Evolutionary conservation across 371 early-diverging fungal species (phyloP).

Genomic region (Saksenaea oblongispora): DNA sequence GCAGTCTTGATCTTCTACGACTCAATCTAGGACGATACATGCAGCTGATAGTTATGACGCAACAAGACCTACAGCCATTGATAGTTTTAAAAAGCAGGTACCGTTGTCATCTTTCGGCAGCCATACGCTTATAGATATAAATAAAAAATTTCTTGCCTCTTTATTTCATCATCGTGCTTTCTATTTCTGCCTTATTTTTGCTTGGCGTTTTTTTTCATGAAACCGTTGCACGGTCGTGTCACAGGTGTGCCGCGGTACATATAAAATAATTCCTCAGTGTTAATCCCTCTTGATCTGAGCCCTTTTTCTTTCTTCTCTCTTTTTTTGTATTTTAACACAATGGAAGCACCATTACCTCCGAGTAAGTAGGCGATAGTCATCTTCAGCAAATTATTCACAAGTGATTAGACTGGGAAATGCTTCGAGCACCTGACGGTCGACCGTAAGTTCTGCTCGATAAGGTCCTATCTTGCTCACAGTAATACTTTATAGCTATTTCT

Average conservation of each 20-base stretch:
- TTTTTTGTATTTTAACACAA: not conserved
- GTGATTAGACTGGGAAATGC: not conserved
- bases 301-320: too few relatives aligned
- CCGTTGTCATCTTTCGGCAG: not conserved
- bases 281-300: too few relatives aligned
- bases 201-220: not conserved
- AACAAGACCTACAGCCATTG: conserved; percentile 14
- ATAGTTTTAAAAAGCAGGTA: conserved; percentile 14
- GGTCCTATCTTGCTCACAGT: not conserved
- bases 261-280: too few relatives aligned
- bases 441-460: not conserved
- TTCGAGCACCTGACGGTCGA: conserved; percentile 7
- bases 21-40: too few relatives aligned
- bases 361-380: not conserved
- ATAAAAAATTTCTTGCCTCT: not conserved
- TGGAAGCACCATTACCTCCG: not conserved
- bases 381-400: not conserved
- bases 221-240: too few relatives aligned
- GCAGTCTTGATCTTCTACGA: too few relatives aligned
- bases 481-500: conserved; percentile 37
- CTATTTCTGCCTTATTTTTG: not conserved
- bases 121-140: too few relatives aligned
- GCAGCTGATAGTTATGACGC: conserved; percentile 17
- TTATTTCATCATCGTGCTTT: conserved; percentile 1
- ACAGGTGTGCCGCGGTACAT: too few relatives aligned